A percentile compares a stretch with the other conserved stretches of the same genome.
Conservation (phyloP, 371 early-diverging fungal genomes). For the Mucor indicus region DNA sequence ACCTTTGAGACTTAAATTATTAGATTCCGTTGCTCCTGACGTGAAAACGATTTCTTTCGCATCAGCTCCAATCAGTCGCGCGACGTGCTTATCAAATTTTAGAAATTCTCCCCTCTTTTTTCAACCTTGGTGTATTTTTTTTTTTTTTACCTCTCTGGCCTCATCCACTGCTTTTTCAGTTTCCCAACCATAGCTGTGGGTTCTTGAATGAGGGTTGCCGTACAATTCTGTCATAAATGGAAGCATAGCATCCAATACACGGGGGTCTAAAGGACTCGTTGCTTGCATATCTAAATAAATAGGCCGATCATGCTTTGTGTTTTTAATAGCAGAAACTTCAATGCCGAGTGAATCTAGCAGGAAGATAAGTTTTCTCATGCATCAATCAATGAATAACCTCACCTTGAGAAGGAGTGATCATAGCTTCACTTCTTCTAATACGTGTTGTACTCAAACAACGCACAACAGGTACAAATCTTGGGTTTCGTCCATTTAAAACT, state of each 20-base stretch:
- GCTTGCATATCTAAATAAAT: slow-evolving; percentile 97
- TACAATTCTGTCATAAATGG: slow-evolving; percentile 93
- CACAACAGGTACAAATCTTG: background rate
- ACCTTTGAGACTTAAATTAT: slow-evolving; percentile 97
- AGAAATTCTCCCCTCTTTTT: background rate
- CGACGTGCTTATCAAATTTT: slow-evolving; percentile 68
- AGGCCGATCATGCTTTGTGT: slow-evolving; percentile 47
- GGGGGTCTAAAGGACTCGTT: slow-evolving; percentile 97
- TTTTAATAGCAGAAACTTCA: slow-evolving; percentile 32
- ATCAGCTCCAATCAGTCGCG: slow-evolving; percentile 91
- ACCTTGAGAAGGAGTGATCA: slow-evolving; percentile 10
- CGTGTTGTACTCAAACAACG: background rate
- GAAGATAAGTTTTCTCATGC: background rate
- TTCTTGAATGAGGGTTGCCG: slow-evolving; percentile 99
- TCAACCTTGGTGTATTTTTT: background rate
- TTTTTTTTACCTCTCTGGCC: slow-evolving; percentile 73
- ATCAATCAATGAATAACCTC: background rate
- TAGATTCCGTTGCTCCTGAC: slow-evolving; percentile 98
- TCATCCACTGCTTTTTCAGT: slow-evolving; percentile 93
- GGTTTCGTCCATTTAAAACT: too few species aligned
- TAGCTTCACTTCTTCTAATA: background rate
- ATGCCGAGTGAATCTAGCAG: slow-evolving; percentile 60
- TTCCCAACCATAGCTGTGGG: slow-evolving; percentile 99
- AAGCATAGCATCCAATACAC: slow-evolving; percentile 97
- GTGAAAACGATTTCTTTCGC: slow-evolving; percentile 99